Conservation (phyloP, 805 yeast species). For the Ogataea pignaliae region DNA sequence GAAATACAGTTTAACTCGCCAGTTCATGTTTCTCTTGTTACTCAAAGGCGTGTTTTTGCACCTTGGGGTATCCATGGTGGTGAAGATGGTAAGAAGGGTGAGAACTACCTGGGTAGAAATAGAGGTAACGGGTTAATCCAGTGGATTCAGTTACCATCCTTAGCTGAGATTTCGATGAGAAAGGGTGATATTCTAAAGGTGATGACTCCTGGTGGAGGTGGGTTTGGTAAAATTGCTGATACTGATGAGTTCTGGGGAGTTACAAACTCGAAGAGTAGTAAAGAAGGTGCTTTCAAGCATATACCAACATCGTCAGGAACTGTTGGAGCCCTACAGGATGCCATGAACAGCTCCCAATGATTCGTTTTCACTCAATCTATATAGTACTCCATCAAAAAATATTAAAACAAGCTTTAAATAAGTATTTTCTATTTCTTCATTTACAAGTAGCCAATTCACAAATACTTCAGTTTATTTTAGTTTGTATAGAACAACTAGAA, state of each 20-base stretch:
- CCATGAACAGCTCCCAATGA: slow-evolving; percentile 18
- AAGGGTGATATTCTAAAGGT: slow-evolving; percentile 35
- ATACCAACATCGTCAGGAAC: slow-evolving; percentile 20
- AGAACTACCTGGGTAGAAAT: slow-evolving; percentile 31
- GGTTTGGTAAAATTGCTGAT: slow-evolving; percentile 37
- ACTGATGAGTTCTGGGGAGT: slow-evolving; percentile 30
- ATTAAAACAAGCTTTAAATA: too few species aligned
- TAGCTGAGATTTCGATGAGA: slow-evolving; percentile 36
- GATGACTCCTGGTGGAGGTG: slow-evolving; percentile 41
- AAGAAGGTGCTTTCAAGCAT: slow-evolving; percentile 1
- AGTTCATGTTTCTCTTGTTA: slow-evolving; percentile 39
- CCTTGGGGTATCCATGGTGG: slow-evolving; percentile 58
- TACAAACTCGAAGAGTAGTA: slow-evolving; percentile 8
- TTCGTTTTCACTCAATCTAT: too few species aligned
- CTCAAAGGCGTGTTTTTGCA: slow-evolving; percentile 49
- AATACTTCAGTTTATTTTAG: too few species aligned
- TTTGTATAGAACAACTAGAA: too few species aligned
- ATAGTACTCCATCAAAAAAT: too few species aligned
- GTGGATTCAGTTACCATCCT: slow-evolving; percentile 28
- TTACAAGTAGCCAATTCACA: too few species aligned
- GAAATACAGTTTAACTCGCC: slow-evolving; percentile 41
- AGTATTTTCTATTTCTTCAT: too few species aligned
- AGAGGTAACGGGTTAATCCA: slow-evolving; percentile 23
- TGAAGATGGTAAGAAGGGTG: slow-evolving; percentile 45
- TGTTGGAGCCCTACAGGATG: slow-evolving; percentile 11